Base-by-base conservation (phyloP, 1,284 basidiomycete genomes). In the Mixia osmundae region DNA sequence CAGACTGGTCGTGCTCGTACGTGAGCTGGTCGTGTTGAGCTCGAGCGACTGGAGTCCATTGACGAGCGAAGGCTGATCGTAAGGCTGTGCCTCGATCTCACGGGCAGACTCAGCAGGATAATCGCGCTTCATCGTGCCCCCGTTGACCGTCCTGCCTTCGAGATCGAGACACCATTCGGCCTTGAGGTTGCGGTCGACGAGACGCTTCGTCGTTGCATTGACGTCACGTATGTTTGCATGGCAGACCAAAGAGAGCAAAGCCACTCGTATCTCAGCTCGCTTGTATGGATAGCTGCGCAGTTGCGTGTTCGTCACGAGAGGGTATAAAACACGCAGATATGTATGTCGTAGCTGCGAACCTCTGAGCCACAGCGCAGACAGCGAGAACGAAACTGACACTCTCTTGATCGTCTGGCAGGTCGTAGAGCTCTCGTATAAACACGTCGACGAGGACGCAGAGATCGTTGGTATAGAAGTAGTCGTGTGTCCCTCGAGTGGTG, bases 391-490 rank as follows among this genome's bases (percentile, higher is more conserved):
- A 1, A 65, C 76, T 41, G 45, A 85, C 82, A 41, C 85, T 79
- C 60, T 94, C 82, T 48, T 71, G 75, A 27, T 91, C 82, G 40
- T 95, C 87, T 37, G 83, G 83, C 16, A 97, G 61, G 54, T 95
- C 76, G 12, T 71, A 67, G 23, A 97, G 62, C 54, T 91, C 83
- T 28, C 89, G 72, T 21, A 97, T 66, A 50, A 97, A 94, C 3
- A 97, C 85, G 51, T 97, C 89, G 8, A 95, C 80, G 8, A 99
- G 63, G 2, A 99, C 89, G 44, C 79, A 71, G 20, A 99, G 64
- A 51, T 99, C 89, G 54, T 97, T 99, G 9, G 85, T 94, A 59
- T 94, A 99, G 51, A 99, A 95, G 56, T 80, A 97, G 55, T 94
- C 85, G 9, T 78, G 73, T 9, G 85, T 89, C 19, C 77, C 80